Evolutionary conservation across 768 basidiomycete genomes (phyloP).

Genomic region (Lactarius tabidus): DNA sequence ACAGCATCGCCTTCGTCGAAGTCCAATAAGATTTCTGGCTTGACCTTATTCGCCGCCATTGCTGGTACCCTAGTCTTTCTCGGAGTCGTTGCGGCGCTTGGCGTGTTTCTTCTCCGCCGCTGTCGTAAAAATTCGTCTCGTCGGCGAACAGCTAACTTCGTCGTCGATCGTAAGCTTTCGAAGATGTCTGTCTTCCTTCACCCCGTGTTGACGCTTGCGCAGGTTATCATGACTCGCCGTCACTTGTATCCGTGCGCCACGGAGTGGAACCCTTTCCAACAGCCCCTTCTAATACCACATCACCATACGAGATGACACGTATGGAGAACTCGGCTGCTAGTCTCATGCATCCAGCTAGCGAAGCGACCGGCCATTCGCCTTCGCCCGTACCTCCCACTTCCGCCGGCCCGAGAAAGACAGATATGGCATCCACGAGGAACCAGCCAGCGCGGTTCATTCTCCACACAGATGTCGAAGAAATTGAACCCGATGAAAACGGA

Average conservation of each 20-base stretch:
- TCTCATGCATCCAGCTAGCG: neutral
- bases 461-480: constrained; percentile 68
- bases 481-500: constrained; percentile 42
- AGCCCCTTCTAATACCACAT: neutral
- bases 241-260: neutral
- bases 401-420: neutral
- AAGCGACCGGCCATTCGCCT: too few relatives aligned
- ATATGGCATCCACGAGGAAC: neutral
- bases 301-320: constrained; percentile 4
- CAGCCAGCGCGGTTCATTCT: constrained; percentile 34
- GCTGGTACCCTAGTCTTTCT: neutral
- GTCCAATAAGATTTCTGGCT: neutral
- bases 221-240: constrained; percentile 6
- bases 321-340: constrained; percentile 4
- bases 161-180: neutral
- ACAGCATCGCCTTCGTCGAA: neutral
- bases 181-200: neutral
- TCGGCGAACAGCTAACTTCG: neutral
- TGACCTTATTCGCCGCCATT: neutral
- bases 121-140: neutral
- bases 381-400: neutral
- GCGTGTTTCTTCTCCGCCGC: neutral
- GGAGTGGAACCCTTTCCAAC: neutral
- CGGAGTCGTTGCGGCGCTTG: neutral
- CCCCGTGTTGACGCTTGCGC: neutral